Evolutionary conservation across 768 basidiomycete genomes (phyloP), one percentile per base, ranked within the genome.

Genomic region (Grammothele lineata): DNA sequence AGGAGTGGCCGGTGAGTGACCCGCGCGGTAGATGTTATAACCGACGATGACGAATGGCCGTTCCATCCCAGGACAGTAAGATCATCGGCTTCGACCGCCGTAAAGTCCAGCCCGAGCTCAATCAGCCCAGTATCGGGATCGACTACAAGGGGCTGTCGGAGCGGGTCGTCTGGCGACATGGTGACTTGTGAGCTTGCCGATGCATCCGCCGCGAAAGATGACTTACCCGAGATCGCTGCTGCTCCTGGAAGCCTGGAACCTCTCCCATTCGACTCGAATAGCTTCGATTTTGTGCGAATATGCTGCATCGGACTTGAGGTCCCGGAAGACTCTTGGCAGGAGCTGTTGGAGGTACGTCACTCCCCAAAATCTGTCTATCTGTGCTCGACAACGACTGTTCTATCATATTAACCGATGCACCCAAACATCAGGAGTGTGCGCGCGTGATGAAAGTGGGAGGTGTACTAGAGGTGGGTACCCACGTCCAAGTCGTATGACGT

Each of bases 241-340:
- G 25, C 34, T n/a, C 10, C 25, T 7, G 33, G 23, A 18, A 88
- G 86, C 32, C 69, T 87, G 37, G 80, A 87, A 23, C 72, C 73
- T 14, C 61, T 87, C 18, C 85, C 85, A 0, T 87, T 86, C 54
- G 67, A 68, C 3, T 57, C 73, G 0, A 64, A 71, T 25, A 64
- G 73, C 47, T 88, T 88, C 54, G 78, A 87, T 61, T 80, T 81
- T 47, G 80, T 87, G 8, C 73, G 83, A 40, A 76, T 86, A 56
- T 74, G 72, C 26, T 72, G 75, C 32, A 74, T 86, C 43, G 84
- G 82, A 3, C 71, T 87, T 5, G 82, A 76, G 18, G 76, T 87
- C 27, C 85, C 86, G 10, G 85, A 87, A 63, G 78, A 85, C 57
- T 80, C 85, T 76, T 87, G 85, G 85, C 80, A 77, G 55, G 72